These are phyloP conservation scores for Ceratocystis eucalypticola DNA, from an alignment of 2,329 filamentous ascomycete species.

Conservation along the genomic window DNA sequence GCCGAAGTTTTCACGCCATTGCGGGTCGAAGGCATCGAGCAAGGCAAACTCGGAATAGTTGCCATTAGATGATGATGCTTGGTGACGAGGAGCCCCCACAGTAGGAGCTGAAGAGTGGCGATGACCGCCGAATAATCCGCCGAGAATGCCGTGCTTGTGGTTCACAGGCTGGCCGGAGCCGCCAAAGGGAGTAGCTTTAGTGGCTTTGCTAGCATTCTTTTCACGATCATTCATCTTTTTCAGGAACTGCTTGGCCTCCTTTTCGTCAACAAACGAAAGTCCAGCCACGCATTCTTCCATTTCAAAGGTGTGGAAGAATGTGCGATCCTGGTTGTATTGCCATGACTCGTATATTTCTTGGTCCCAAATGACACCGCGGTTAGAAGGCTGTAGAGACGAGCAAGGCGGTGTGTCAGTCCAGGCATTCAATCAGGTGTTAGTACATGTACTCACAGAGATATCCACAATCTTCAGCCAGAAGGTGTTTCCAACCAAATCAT, in stretches of 20 bases:
- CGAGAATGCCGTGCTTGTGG: conserved; percentile 36
- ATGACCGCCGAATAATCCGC: conserved; percentile 48
- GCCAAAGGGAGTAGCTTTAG: conserved; percentile 62
- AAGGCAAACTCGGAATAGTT: conserved; percentile 42
- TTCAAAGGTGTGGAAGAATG: conserved; percentile 96
- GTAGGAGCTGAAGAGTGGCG: conserved; percentile 45
- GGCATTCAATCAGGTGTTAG: neutral
- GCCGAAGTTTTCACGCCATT: conserved; percentile 53
- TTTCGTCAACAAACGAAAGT: conserved; percentile 88
- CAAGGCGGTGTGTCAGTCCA: conserved; percentile 12
- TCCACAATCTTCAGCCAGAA: conserved; percentile 98
- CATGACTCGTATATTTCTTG: conserved; percentile 96
- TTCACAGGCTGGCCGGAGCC: conserved; percentile 31
- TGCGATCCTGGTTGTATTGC: conserved; percentile 89
- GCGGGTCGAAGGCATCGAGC: conserved; percentile 49
- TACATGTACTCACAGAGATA: conserved; percentile 56
- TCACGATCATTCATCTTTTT: conserved; percentile 96
- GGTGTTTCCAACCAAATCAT: conserved; percentile 87
- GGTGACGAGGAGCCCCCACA: conserved; percentile 41
- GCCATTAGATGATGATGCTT: conserved; percentile 24
- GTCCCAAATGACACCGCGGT: conserved; percentile 84
- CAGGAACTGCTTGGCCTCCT: conserved; percentile 90
- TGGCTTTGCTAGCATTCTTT: conserved; percentile 87
- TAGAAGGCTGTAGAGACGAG: conserved; percentile 43
- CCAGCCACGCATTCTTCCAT: conserved; percentile 82